These are phyloP conservation scores for Mrakia blollopis DNA, from an alignment of 768 basidiomycete species.

Conservation along the genomic window DNA sequence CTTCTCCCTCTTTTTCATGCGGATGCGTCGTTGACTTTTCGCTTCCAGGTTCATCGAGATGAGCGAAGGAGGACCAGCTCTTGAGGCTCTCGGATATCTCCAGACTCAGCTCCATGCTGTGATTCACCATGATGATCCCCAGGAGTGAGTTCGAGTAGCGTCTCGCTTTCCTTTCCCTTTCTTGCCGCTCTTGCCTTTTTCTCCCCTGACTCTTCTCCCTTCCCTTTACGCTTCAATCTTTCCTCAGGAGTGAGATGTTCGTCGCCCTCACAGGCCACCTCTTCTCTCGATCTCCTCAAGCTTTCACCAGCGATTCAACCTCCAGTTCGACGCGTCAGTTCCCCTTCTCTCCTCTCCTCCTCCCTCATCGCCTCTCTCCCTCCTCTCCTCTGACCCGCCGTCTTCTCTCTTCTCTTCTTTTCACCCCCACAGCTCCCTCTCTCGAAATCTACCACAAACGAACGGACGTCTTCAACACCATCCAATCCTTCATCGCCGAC, in stretches of 20 bases:
- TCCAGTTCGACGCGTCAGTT: not conserved
- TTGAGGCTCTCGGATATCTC: conserved; percentile 15
- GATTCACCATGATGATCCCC: conserved; percentile 11
- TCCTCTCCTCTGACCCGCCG: no score
- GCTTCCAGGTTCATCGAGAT: conserved; percentile 27
- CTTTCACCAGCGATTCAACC: no score
- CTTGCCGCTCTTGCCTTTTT: no score
- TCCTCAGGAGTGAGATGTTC: conserved; percentile 20
- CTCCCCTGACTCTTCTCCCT: not conserved
- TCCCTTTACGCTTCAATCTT: no score
- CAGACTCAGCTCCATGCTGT: conserved; percentile 26
- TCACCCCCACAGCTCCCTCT: not conserved
- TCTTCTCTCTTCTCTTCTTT: no score
- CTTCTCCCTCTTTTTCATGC: not conserved
- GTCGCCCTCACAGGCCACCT: conserved; percentile 21
- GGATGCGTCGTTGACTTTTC: not conserved
- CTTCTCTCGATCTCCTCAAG: not conserved
- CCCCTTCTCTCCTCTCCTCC: not conserved
- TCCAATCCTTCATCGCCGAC: conserved; percentile 11
- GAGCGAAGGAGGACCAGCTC: conserved; percentile 1
- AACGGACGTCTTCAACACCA: conserved; percentile 13
- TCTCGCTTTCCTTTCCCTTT: not conserved
- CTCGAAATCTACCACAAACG: conserved; percentile 7
- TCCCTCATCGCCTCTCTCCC: not conserved
- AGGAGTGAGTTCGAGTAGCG: conserved; percentile 10